Percentiles rank a stretch among this genome's conserved stretches.
Evolutionary conservation across 257 asterid genomes (phyloP).

Genomic region (Primulina eburnea): DNA sequence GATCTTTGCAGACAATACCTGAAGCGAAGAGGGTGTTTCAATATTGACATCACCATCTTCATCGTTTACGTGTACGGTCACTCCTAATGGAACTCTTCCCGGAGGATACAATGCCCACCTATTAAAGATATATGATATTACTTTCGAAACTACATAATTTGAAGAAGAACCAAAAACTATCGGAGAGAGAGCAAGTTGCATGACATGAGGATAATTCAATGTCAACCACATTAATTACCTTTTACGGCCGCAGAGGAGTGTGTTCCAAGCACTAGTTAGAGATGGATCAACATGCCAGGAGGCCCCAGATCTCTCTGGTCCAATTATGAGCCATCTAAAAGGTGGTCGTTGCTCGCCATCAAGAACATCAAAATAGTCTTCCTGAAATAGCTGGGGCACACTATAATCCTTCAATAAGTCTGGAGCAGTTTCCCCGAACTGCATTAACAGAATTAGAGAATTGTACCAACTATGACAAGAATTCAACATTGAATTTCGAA

Average conservation of each 20-base stretch:
- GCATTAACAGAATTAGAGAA: constrained; percentile 28
- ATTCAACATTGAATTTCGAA: constrained; percentile 23
- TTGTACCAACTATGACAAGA: constrained; percentile 21
- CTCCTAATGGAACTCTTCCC: constrained; percentile 96
- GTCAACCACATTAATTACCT: constrained; percentile 43
- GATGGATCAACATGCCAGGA: constrained; percentile 99
- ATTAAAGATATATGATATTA: constrained; percentile 26
- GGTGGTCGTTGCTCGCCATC: constrained; percentile 80
- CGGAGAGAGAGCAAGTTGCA: neutral
- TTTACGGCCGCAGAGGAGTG: constrained; percentile 95
- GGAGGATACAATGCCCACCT: constrained; percentile 99
- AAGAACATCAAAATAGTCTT: constrained; percentile 89
- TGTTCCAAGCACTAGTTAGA: constrained; percentile 99
- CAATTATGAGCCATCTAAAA: constrained; percentile 89
- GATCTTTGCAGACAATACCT: constrained; percentile 44
- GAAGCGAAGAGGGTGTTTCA: constrained; percentile 88
- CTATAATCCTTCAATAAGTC: constrained; percentile 71
- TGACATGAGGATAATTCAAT: constrained; percentile 1
- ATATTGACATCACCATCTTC: constrained; percentile 94
- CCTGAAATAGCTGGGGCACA: constrained; percentile 81
- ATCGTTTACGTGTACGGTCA: constrained; percentile 93
- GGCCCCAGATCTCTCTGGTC: constrained; percentile 99
- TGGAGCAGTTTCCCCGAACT: constrained; percentile 91
- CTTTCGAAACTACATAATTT: constrained; percentile 9
- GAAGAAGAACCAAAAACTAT: constrained; percentile 19